These are phyloP conservation scores for Prunus fruticosa DNA, from an alignment of 306 rosid genomes.

Conservation along the genomic window DNA sequence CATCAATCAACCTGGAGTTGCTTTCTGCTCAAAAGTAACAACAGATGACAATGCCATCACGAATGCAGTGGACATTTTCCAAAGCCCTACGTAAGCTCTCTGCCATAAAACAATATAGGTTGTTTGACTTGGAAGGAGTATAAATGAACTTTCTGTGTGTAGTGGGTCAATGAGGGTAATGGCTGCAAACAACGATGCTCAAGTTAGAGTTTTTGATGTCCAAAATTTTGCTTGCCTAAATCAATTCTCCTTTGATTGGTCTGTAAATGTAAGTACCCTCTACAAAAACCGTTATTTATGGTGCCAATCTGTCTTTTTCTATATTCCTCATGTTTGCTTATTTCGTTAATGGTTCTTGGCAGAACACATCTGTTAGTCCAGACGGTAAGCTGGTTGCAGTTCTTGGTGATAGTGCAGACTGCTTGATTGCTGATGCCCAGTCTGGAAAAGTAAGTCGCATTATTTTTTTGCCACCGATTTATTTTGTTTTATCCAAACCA, in stretches of 20 bases:
- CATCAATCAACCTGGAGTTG: constrained; percentile 64
- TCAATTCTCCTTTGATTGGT: constrained; percentile 77
- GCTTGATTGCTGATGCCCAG: constrained; percentile 72
- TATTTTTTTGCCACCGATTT: background rate
- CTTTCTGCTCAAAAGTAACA: constrained; percentile 76
- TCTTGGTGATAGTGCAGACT: constrained; percentile 83
- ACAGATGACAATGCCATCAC: constrained; percentile 83
- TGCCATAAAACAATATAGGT: background rate
- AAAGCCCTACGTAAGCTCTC: constrained; percentile 46
- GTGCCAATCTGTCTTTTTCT: background rate
- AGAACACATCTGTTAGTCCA: constrained; percentile 78
- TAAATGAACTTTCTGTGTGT: constrained; percentile 30
- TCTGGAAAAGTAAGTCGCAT: constrained; percentile 56
- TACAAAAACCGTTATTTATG: constrained; percentile 4
- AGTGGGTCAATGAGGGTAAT: constrained; percentile 72
- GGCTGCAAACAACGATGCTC: constrained; percentile 86
- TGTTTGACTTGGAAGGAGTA: background rate
- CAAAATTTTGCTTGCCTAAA: constrained; percentile 60
- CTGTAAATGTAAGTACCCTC: constrained; percentile 80
- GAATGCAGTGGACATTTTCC: constrained; percentile 81
- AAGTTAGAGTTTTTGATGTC: constrained; percentile 65
- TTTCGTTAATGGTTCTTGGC: constrained; percentile 14
- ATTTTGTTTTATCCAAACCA: background rate
- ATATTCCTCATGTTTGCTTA: background rate
- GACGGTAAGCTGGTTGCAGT: constrained; percentile 80